A percentile compares a stretch with the other conserved stretches of the same genome.
Evolutionary conservation across 2,329 filamentous ascomycete species (phyloP).

Genomic region (Pseudogymnoascus sp.): DNA sequence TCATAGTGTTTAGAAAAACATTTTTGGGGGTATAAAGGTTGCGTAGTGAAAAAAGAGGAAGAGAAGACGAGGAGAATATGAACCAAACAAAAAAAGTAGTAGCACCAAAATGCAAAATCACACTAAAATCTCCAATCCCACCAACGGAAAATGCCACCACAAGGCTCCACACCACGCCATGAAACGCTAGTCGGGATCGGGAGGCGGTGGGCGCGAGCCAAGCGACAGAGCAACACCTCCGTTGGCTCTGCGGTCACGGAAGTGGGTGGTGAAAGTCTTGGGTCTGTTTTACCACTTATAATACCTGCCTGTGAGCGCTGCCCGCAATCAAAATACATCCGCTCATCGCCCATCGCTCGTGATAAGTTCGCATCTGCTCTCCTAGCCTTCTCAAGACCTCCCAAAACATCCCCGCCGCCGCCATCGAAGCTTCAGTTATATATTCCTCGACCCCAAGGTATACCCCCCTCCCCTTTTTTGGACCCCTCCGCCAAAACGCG

Average conservation of each 20-base stretch:
- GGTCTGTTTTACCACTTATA: constrained; percentile 5
- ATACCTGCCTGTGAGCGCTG: constrained; percentile 7
- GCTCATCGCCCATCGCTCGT: background rate
- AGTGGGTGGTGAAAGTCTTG: constrained; percentile 8
- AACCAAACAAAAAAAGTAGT: background rate
- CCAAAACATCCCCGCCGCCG: background rate
- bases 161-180: background rate
- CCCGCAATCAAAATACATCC: constrained; percentile 3
- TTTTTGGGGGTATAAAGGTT: background rate
- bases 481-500: background rate
- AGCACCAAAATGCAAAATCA: background rate
- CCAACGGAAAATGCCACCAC: constrained; percentile 5
- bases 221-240: constrained; percentile 5
- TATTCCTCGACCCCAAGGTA: background rate
- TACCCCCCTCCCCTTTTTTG: background rate
- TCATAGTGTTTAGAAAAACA: background rate
- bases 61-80: background rate
- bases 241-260: constrained; percentile 2
- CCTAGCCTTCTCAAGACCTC: background rate
- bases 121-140: constrained; percentile 3
- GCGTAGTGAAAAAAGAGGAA: background rate
- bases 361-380: background rate
- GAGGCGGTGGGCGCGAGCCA: constrained; percentile 4
- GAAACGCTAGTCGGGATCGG: constrained; percentile 6
- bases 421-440: background rate